Evolutionary conservation across 139 green algal species (phyloP), one percentile per base, ranked within the genome.

Genomic region (Chlamydomonas incerta): DNA sequence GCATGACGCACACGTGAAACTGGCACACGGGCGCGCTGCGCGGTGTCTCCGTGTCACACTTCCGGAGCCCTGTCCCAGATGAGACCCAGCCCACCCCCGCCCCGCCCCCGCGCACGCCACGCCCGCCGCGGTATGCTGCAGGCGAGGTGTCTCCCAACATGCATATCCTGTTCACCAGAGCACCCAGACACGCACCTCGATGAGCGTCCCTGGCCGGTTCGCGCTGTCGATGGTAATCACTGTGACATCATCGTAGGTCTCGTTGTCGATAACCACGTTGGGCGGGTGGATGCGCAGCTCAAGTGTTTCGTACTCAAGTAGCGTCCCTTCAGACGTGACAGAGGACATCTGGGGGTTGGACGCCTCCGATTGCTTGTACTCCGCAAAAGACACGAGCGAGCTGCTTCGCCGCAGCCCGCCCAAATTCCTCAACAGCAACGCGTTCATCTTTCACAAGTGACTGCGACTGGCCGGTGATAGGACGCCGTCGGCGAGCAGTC

Each of bases 121-220:
- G n/a, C n/a, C n/a, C n/a, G n/a, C n/a, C n/a, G n/a, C n/a, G n/a
- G n/a, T n/a, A n/a, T n/a, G n/a, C n/a, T n/a, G n/a, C n/a, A n/a
- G n/a, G n/a, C n/a, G n/a, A n/a, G n/a, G n/a, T n/a, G n/a, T n/a
- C n/a, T n/a, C n/a, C n/a, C n/a, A n/a, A n/a, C n/a, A n/a, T n/a
- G n/a, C n/a, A n/a, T n/a, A n/a, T n/a, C n/a, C n/a, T n/a, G n/a
- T n/a, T n/a, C n/a, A n/a, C n/a, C n/a, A n/a, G n/a, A n/a, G n/a
- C n/a, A n/a, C n/a, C n/a, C n/a, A n/a, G n/a, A 2, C 66, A 20
- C 34, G 9, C n/a, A 83, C 95, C 91, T 99, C 95, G 4, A 99
- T 94, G 0, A 99, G 93, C 33, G 95, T 99, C 52, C 97, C 97
- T 0, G 97, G 96, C n/a, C 97, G 88, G 83, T 99, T 99, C 10